Conservation (phyloP, 2,329 filamentous ascomycete genomes). For the Pseudogymnoascus sp. region DNA sequence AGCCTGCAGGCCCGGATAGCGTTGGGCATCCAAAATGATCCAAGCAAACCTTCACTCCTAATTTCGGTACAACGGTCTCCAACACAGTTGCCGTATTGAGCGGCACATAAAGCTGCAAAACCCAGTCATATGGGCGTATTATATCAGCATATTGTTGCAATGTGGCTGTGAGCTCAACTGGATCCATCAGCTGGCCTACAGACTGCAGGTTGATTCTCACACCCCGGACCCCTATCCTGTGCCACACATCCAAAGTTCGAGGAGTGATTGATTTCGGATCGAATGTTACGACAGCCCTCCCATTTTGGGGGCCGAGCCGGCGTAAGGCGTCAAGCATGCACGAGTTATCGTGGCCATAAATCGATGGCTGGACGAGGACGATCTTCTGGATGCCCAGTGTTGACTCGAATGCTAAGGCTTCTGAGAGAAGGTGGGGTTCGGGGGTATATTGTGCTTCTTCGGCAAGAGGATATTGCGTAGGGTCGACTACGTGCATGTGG, state of each 20-base stretch:
- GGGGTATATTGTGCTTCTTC: conserved; percentile 44
- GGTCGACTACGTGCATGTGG: conserved; percentile 57
- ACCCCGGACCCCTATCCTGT: conserved; percentile 48
- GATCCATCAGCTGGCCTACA: conserved; percentile 31
- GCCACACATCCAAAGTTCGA: conserved; percentile 43
- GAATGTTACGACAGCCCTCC: conserved; percentile 48
- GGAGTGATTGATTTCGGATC: conserved; percentile 36
- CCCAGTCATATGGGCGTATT: conserved; percentile 45
- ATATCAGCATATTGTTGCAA: conserved; percentile 42
- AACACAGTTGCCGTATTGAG: conserved; percentile 42
- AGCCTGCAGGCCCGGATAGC: conserved; percentile 22
- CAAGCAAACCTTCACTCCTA: conserved; percentile 47
- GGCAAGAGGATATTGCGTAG: conserved; percentile 40
- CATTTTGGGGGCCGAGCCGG: conserved; percentile 40
- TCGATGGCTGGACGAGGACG: conserved; percentile 53
- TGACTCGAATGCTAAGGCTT: conserved; percentile 44
- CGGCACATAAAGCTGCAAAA: conserved; percentile 49
- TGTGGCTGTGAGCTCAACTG: conserved; percentile 33
- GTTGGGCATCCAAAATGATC: conserved; percentile 51
- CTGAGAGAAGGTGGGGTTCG: conserved; percentile 38
- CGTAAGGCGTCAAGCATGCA: conserved; percentile 48
- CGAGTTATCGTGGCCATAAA: conserved; percentile 53
- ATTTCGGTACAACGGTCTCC: conserved; percentile 38
- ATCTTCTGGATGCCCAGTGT: conserved; percentile 45
- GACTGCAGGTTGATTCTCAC: conserved; percentile 53